Evolutionary conservation across 202 grass and related monocot species (phyloP).

Genomic region (Zoysia matrella): DNA sequence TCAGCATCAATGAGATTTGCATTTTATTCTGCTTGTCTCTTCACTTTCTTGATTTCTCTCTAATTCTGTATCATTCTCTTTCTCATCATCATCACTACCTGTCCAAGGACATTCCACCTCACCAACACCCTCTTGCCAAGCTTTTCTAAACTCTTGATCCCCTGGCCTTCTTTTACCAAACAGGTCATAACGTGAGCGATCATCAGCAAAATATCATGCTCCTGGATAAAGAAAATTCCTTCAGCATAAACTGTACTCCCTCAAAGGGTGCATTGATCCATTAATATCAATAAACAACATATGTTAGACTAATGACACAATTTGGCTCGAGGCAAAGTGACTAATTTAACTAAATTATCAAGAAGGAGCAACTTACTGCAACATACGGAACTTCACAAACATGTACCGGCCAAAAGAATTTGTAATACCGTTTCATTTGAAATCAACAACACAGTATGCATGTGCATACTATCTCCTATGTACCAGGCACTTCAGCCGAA

Average conservation of each 20-base stretch:
- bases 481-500: neutral
- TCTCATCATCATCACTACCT: slow-evolving; percentile 74
- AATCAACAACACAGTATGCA: neutral
- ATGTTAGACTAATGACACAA: slow-evolving; percentile 25
- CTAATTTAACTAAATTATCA: neutral
- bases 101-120: slow-evolving; percentile 94
- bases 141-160: slow-evolving; percentile 84
- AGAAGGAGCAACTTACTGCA: slow-evolving; percentile 3
- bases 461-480: no score
- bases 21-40: slow-evolving; percentile 72
- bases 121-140: slow-evolving; percentile 73
- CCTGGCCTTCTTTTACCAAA: slow-evolving; percentile 86
- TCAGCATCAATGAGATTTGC: slow-evolving; percentile 84
- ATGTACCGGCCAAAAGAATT: neutral
- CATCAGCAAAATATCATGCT: slow-evolving; percentile 60
- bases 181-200: slow-evolving; percentile 60
- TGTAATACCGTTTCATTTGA: neutral
- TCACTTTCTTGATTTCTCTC: slow-evolving; percentile 91
- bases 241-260: neutral
- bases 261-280: slow-evolving; percentile 1
- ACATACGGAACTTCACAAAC: neutral
- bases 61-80: slow-evolving; percentile 60
- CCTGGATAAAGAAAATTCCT: slow-evolving; percentile 43
- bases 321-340: neutral
- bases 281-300: slow-evolving; percentile 10